phyloP scores from a whole-genome alignment of 768 basidiomycete species.

The Flagelloscypha sp. region DNA sequence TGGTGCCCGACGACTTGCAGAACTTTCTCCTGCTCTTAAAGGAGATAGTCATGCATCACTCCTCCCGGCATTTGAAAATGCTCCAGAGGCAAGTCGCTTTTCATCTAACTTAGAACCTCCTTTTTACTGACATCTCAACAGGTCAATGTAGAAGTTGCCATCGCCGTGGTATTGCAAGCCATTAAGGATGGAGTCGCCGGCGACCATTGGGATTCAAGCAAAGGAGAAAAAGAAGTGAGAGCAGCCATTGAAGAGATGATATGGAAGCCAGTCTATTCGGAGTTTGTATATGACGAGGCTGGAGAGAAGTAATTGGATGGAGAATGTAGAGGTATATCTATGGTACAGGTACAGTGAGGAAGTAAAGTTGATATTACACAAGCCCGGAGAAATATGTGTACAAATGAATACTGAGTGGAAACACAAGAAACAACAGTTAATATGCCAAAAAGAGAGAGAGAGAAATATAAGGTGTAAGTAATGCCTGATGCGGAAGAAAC shows the following conservation, averaged over 20 bases:
- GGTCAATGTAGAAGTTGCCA: slow-evolving; percentile 74
- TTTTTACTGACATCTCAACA: too few relatives aligned
- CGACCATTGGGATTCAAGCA: slow-evolving; percentile 56
- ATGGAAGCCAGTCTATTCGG: slow-evolving; percentile 61
- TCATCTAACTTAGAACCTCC: too few relatives aligned
- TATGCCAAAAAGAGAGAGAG: too few relatives aligned
- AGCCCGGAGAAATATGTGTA: too few relatives aligned
- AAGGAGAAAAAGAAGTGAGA: slow-evolving; percentile 47
- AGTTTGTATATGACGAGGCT: slow-evolving; percentile 54
- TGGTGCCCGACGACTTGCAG: slow-evolving; percentile 65
- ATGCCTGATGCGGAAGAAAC: too few relatives aligned
- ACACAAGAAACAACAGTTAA: too few relatives aligned
- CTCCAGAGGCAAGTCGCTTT: too few relatives aligned
- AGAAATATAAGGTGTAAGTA: too few relatives aligned
- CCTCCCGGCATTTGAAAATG: slow-evolving; percentile 69
- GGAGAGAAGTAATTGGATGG: slow-evolving; percentile 40
- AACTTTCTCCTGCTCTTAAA: slow-evolving; percentile 64
- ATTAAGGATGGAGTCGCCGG: slow-evolving; percentile 61
- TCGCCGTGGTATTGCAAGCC: slow-evolving; percentile 74
- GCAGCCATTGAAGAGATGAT: slow-evolving; percentile 38
- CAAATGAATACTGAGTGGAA: too few relatives aligned
- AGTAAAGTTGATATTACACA: too few relatives aligned
- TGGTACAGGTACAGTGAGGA: too few relatives aligned
- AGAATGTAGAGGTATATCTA: too few relatives aligned
- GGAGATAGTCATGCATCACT: slow-evolving; percentile 59